These are phyloP conservation scores for Omphalea diandra DNA, from an alignment of 441 rosid genomes.

Conservation along the genomic window DNA sequence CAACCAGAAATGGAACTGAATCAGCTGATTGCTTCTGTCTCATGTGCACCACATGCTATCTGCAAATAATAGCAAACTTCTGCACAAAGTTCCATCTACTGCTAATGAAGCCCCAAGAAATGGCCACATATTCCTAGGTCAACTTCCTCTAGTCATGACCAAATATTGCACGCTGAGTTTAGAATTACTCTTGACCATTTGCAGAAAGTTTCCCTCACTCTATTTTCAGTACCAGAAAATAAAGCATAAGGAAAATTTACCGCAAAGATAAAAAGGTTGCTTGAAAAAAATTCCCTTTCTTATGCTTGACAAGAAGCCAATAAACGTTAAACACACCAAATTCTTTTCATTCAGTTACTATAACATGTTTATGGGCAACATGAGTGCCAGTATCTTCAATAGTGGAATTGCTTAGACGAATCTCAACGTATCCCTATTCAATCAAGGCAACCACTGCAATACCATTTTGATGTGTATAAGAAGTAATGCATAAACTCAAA, in stretches of 20 bases:
- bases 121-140: not conserved
- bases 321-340: not conserved
- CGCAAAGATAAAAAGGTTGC: not conserved
- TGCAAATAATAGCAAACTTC: not conserved
- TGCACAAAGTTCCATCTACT: not conserved
- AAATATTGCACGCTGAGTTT: not conserved
- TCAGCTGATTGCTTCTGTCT: not conserved
- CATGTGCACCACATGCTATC: not conserved
- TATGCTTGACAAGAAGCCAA: not conserved
- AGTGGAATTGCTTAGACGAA: not conserved
- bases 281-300: not conserved
- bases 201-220: not conserved
- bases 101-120: constrained; percentile 4
- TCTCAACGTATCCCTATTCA: not conserved
- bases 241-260: not conserved
- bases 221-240: not conserved
- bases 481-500: not conserved
- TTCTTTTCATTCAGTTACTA: not conserved
- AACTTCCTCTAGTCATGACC: constrained; percentile 9
- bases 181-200: not conserved
- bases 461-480: not conserved
- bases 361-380: not conserved
- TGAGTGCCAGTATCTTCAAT: not conserved
- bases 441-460: not conserved
- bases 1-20: not conserved